phyloP scores from a whole-genome alignment of 805 yeast genomes.

The Candida cerambycidarum region DNA sequence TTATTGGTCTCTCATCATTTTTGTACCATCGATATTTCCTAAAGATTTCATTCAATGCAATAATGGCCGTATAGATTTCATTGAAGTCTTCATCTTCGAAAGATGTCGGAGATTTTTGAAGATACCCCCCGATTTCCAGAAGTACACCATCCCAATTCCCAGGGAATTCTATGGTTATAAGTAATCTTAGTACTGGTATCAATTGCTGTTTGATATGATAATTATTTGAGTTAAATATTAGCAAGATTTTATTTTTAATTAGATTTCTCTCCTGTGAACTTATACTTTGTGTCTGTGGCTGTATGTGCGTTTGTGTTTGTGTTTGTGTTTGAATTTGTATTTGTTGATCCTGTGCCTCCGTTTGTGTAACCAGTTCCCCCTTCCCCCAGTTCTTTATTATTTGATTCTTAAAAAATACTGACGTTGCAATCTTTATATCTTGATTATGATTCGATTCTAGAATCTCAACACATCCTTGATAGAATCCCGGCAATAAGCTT shows the following conservation, averaged over 20 bases:
- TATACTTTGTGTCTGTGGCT: no score
- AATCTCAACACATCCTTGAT: conserved; percentile 10
- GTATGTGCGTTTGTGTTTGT: no score
- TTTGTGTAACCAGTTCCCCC: no score
- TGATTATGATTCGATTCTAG: conserved; percentile 1
- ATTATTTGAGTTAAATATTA: conserved; percentile 50
- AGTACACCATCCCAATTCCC: conserved; percentile 30
- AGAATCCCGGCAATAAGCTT: conserved; percentile 11
- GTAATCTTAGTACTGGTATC: conserved; percentile 33
- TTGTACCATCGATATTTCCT: conserved; percentile 70
- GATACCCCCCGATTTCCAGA: neutral
- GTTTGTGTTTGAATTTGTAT: no score
- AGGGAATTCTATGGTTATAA: conserved; percentile 35
- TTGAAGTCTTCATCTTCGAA: conserved; percentile 18
- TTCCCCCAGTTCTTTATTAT: conserved; percentile 61
- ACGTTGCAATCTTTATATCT: conserved; percentile 65
- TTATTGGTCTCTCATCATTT: conserved; percentile 45
- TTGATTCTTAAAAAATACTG: conserved; percentile 79
- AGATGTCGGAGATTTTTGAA: neutral
- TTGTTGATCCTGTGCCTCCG: no score
- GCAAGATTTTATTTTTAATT: conserved; percentile 66
- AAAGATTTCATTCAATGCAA: conserved; percentile 68
- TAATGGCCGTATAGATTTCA: conserved; percentile 60
- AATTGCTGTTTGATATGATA: conserved; percentile 39
- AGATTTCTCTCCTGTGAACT: conserved; percentile 60